Evolutionary conservation across 331 rosid species (phyloP).

Genomic region (Quercus tomentella): DNA sequence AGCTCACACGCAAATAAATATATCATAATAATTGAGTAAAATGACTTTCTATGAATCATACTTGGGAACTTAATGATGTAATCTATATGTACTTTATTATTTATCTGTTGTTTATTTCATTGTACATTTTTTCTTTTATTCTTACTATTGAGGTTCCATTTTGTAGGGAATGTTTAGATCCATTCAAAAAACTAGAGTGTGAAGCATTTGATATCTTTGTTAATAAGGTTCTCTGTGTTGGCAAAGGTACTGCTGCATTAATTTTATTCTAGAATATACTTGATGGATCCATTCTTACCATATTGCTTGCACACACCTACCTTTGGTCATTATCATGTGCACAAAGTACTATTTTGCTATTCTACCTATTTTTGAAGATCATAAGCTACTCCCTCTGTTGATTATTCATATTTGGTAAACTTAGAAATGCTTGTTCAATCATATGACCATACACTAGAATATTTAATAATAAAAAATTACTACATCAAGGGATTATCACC

Average conservation of each 20-base stretch:
- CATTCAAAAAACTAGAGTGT: conserved; percentile 79
- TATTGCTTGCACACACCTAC: neutral
- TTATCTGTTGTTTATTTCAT: neutral
- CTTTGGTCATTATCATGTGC: neutral
- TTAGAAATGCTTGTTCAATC: neutral
- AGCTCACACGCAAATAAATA: neutral
- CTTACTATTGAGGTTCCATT: conserved; percentile 19
- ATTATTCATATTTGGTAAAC: neutral
- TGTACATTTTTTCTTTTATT: neutral
- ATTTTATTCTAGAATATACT: neutral
- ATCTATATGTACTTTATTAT: neutral
- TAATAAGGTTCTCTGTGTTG: conserved; percentile 68
- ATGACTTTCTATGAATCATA: neutral
- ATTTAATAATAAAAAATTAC: neutral
- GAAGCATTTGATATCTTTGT: conserved; percentile 90
- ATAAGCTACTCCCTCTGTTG: neutral
- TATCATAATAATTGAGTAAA: neutral
- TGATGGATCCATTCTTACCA: neutral
- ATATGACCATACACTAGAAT: neutral
- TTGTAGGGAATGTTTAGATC: conserved; percentile 84
- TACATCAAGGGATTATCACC: neutral
- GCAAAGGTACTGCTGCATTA: conserved; percentile 53
- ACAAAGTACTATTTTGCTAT: neutral
- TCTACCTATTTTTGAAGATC: neutral
- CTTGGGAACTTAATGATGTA: neutral